phyloP scores from a whole-genome alignment of 768 basidiomycete species.

The Lactarius deliciosus region DNA sequence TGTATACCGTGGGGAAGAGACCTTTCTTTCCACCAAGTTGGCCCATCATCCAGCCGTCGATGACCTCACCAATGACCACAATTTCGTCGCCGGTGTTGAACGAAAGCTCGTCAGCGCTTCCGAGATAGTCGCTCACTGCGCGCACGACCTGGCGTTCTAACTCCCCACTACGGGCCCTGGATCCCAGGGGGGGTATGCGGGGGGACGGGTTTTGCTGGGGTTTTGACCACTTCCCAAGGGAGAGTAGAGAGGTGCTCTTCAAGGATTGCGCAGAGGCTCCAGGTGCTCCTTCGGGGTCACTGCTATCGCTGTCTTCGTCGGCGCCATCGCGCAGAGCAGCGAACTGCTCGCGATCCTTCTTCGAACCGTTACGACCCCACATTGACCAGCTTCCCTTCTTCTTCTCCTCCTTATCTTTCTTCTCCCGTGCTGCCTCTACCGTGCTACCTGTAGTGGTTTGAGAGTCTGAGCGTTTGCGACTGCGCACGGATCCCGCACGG shows the following conservation, averaged over 20 bases:
- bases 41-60: constrained; percentile 93
- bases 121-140: constrained; percentile 74
- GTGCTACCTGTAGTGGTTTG: constrained; percentile 40
- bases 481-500: constrained; percentile 45
- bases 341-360: constrained; percentile 46
- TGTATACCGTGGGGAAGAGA: constrained; percentile 79
- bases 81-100: constrained; percentile 78
- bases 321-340: constrained; percentile 49
- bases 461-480: constrained; percentile 65
- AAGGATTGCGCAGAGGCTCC: constrained; percentile 28
- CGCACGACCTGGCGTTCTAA: constrained; percentile 44
- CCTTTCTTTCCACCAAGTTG: constrained; percentile 68
- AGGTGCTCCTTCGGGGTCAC: constrained; percentile 34
- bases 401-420: constrained; percentile 49
- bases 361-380: constrained; percentile 21
- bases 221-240: constrained; percentile 26
- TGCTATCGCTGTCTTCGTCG: constrained; percentile 44
- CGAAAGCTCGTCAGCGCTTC: constrained; percentile 73
- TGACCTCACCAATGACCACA: constrained; percentile 71
- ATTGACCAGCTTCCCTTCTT: constrained; percentile 51
- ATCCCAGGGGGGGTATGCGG: constrained; percentile 18
- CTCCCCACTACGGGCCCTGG: constrained; percentile 39
- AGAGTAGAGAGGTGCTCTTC: constrained; percentile 23
- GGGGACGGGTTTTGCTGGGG: constrained; percentile 19
- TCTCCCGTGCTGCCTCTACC: constrained; percentile 38